Conservation (phyloP, 73 alveolate species). For the Tetrahymena malaccensis region DNA sequence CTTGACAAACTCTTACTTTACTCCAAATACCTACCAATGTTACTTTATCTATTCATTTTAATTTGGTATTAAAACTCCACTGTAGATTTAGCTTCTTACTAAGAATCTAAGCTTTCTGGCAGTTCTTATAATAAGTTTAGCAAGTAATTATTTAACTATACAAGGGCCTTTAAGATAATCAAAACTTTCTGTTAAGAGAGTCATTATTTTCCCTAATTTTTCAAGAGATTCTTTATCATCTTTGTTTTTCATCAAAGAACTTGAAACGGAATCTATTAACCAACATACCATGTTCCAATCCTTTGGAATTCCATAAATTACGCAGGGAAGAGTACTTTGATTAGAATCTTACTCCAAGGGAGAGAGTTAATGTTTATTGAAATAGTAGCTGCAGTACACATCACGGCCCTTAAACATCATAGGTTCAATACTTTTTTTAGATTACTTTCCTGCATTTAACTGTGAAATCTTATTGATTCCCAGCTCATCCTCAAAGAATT, state of each 20-base stretch:
- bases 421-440: constrained; percentile 51
- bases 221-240: not conserved
- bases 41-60: not conserved
- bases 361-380: constrained; percentile 53
- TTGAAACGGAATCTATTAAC: constrained; percentile 35
- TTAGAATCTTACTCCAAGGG: constrained; percentile 14
- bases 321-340: constrained; percentile 47
- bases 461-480: constrained; percentile 61
- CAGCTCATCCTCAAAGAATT: constrained; percentile 70
- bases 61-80: not conserved
- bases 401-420: constrained; percentile 53
- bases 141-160: not conserved
- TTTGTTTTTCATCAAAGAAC: not conserved
- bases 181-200: not conserved
- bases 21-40: constrained; percentile 15
- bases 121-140: constrained; percentile 27
- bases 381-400: constrained; percentile 52
- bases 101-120: constrained; percentile 2
- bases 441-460: constrained; percentile 56
- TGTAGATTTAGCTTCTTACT: not conserved
- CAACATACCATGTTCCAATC: constrained; percentile 55
- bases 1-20: not conserved
- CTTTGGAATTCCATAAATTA: constrained; percentile 53
- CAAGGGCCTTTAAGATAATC: not conserved
- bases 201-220: not conserved